Base-by-base conservation (phyloP, 805 yeast species). In the Lipomyces sp. region DNA sequence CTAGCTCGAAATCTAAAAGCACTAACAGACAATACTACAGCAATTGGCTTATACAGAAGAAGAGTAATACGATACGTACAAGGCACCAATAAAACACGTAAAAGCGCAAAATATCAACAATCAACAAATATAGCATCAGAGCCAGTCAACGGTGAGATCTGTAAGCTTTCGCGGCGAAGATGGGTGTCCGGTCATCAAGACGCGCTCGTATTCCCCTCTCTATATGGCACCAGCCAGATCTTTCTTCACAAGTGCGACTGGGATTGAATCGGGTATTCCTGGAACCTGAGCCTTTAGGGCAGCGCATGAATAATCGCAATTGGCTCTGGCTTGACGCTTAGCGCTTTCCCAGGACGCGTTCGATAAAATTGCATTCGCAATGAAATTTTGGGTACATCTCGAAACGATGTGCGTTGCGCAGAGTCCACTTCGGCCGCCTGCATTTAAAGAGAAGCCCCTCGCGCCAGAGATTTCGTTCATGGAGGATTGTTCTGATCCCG, bases 221-320 rank as follows among this genome's bases (percentile, higher is more conserved):
- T 24, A 24, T 1, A 39, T 39, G 13, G 8, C 45, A 8, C 45
- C 45, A 39, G 15, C 8, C 13, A 24, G 24, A 24, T 24, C 24
- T 24, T 24, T 24, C 24, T 8, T 4, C 15, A 13, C 45, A 8
- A 5, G 45, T 8, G 8, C 15, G 45, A 39, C 45, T 39, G 45
- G 45, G 45, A 39, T 39, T 2, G 24, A 24, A 24, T 24, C 24
- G 24, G 24, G 24, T 24, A 24, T 24, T 24, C 1, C 24, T 24
- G 24, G 24, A 24, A 24, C 8, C 37, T 34, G 37, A 34, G 8
- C 24, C 24, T 24, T 24, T 7, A 34, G 8, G 8, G 1, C 37
- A 6, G 37, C 37, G 37, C 8, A 34, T 34, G 37, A 34, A 34
- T 34, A 34, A 34, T 34, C 92, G 13, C 85, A 77, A 13, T 45